phyloP scores from a whole-genome alignment of 352 stramenopile genomes.

The Globisporangium echinulatum region DNA sequence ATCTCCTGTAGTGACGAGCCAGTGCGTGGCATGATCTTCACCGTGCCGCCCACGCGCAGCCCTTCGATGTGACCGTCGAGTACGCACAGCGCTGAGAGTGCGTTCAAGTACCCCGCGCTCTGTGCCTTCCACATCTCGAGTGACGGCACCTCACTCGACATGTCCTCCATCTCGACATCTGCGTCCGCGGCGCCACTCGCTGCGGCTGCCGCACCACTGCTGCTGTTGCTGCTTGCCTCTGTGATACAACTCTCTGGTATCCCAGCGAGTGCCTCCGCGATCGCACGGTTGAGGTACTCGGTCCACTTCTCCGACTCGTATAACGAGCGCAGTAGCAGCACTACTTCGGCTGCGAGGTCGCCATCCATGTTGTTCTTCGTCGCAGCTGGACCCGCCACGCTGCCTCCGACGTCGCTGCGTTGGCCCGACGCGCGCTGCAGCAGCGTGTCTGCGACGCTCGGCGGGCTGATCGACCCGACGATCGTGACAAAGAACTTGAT shows the following conservation, averaged over 20 bases:
- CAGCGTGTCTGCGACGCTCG: conserved; percentile 60
- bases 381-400: background rate
- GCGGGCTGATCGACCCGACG: conserved; percentile 58
- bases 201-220: background rate
- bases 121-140: conserved; percentile 46
- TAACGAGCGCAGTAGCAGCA: conserved; percentile 75
- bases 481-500: conserved; percentile 79
- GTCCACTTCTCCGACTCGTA: conserved; percentile 77
- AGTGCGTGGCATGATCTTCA: conserved; percentile 78
- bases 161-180: conserved; percentile 85
- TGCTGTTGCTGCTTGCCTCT: conserved; percentile 12
- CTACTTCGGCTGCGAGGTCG: conserved; percentile 62
- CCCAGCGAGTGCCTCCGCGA: conserved; percentile 42
- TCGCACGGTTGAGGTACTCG: conserved; percentile 51
- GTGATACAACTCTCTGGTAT: conserved; percentile 43
- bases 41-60: conserved; percentile 67
- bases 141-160: conserved; percentile 48
- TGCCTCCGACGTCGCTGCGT: background rate
- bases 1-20: conserved; percentile 67
- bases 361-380: conserved; percentile 29
- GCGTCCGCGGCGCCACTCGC: conserved; percentile 29
- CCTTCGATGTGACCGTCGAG: conserved; percentile 83
- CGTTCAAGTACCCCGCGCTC: conserved; percentile 45
- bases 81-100: conserved; percentile 71
- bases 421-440: conserved; percentile 22